Base-by-base conservation (phyloP, 441 rosid species). In the Adansonia madagascariensis region DNA sequence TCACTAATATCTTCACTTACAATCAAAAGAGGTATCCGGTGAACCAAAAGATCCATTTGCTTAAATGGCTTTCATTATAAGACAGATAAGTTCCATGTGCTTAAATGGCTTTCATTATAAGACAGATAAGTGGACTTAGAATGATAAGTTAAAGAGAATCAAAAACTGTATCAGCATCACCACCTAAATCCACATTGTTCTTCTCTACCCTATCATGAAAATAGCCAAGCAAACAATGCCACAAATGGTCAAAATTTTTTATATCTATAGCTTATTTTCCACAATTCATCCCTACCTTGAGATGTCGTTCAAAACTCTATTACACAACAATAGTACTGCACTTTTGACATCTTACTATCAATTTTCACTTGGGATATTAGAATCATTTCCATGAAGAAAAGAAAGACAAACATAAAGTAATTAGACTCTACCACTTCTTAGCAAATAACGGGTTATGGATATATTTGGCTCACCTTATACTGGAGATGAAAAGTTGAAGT, bases 401-500 rank as follows among this genome's bases (percentile, higher is more conserved):
- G 11, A 61, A 15, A 61, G 65, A 61, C 65, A 24, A 11, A 61
- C n/a, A 61, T n/a, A 27, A 61, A 24, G 1, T 27, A 27, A 27
- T 41, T 61, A 61, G 41, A 61, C 12, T 22, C 65, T 61, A 61
- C 65, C 65, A 61, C 17, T 9, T 57, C 27, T 18, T 57, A 57
- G 62, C 12, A 4, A 61, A 14, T 60, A 60, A 22, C 22, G 10
- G n/a, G 14, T 9, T 24, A 27, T 22, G 41, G 41, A 11, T 60
- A 60, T 59, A 59, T 10, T 59, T 22, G 35, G 15, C 1, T 35
- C 39, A 35, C 39, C 3, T 35, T 35, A 35, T 35, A 35, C 4
- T 35, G 39, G 39, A 35, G 39, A 35, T 35, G 39, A 35, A 1
- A 35, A 35, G 39, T 35, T 35, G 39, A 35, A 35, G 39, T 35